Conservation (phyloP, 768 basidiomycete genomes). For the Pholiota molesta region DNA sequence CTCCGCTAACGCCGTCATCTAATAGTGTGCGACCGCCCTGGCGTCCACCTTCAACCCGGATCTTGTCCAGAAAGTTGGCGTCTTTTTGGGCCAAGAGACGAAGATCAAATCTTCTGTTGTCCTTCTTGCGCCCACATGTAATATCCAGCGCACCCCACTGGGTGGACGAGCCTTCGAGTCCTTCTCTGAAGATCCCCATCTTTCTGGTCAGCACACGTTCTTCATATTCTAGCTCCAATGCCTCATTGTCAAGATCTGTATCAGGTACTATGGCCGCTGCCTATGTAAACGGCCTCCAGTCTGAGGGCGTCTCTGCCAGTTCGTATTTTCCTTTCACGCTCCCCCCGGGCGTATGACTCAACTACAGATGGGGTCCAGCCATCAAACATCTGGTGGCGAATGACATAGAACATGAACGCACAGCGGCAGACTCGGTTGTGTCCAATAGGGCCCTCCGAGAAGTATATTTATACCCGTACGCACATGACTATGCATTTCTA, state of each 20-base stretch:
- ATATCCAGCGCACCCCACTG: slow-evolving; percentile 68
- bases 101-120: slow-evolving; percentile 67
- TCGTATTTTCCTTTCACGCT: slow-evolving; percentile 17
- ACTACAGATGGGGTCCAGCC: slow-evolving; percentile 30
- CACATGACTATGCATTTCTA: slow-evolving; percentile 5
- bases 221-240: not conserved
- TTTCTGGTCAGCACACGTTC: slow-evolving; percentile 49
- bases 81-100: slow-evolving; percentile 64
- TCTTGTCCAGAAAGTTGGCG: slow-evolving; percentile 55
- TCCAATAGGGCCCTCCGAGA: slow-evolving; percentile 70
- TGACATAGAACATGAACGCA: slow-evolving; percentile 75
- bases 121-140: slow-evolving; percentile 74
- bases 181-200: slow-evolving; percentile 71
- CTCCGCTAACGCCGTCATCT: slow-evolving; percentile 9
- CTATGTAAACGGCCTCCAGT: slow-evolving; percentile 71
- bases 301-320: slow-evolving; percentile 64
- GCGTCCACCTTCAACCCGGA: slow-evolving; percentile 71
- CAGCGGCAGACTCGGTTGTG: slow-evolving; percentile 63
- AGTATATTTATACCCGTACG: slow-evolving; percentile 72
- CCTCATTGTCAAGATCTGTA: slow-evolving; percentile 6
- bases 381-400: slow-evolving; percentile 79
- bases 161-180: slow-evolving; percentile 71
- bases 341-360: not conserved
- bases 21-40: slow-evolving; percentile 67
- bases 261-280: slow-evolving; percentile 62